Percentiles rank a stretch among this genome's conserved stretches.
Conservation (phyloP, 148 eudicot genomes). For the Hydrangea macrophylla region DNA sequence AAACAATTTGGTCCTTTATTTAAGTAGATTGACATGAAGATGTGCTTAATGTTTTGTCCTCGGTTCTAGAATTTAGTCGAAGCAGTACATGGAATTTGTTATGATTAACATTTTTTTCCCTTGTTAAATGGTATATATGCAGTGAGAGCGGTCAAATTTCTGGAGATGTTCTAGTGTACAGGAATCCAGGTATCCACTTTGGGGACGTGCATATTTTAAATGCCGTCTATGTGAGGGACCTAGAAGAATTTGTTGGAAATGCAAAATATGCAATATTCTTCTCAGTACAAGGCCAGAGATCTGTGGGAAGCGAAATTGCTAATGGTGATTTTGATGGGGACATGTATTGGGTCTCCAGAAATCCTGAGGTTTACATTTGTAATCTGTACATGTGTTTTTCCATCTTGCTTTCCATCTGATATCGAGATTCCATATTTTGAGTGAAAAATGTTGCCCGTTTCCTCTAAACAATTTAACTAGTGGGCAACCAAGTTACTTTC, state of each 20-base stretch:
- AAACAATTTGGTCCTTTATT: neutral
- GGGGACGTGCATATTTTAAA: slow-evolving; percentile 71
- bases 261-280: slow-evolving; percentile 78
- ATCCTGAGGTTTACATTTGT: slow-evolving; percentile 45
- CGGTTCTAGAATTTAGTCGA: too few relatives aligned
- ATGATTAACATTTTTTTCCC: neutral
- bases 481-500: neutral
- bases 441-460: too few relatives aligned
- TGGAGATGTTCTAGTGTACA: slow-evolving; percentile 62
- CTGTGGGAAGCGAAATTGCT: slow-evolving; percentile 77
- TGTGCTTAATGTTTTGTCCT: neutral
- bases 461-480: too few relatives aligned
- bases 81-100: too few relatives aligned
- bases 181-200: slow-evolving; percentile 81
- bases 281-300: slow-evolving; percentile 60
- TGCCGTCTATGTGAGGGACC: slow-evolving; percentile 43
- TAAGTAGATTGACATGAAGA: neutral
- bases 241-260: slow-evolving; percentile 59
- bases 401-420: neutral
- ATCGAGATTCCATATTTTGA: too few relatives aligned
- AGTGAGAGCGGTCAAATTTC: slow-evolving; percentile 70
- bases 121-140: slow-evolving; percentile 21
- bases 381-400: neutral
- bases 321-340: slow-evolving; percentile 95
- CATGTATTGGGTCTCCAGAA: slow-evolving; percentile 72